Base-by-base conservation (phyloP, 1,139 yeast genomes). In the Geotrichum fermentans region DNA sequence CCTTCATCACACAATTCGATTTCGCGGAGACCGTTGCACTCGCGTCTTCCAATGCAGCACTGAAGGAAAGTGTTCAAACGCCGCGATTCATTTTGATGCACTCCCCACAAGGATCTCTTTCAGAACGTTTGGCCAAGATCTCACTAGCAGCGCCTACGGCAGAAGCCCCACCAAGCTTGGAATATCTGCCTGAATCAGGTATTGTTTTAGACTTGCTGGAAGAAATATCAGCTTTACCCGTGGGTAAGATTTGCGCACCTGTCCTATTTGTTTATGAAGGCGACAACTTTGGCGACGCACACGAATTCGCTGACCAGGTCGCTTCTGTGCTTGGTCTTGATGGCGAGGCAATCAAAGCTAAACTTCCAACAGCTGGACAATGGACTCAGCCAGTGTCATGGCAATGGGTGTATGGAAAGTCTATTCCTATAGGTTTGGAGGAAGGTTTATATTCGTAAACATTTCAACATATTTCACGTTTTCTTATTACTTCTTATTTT, bases 401-500 rank as follows among this genome's bases (percentile, higher is more conserved):
- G 97, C 65, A 67, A 11, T 89, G 95, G 3, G 84, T 83, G 0
- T 90, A 90, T 61, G 97, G 97, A 1, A 80, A 77, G 55, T 79
- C 80, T 0, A 69, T 80, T 2, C 89, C 94, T 0, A 56, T 72
- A 32, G 82, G 94, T 0, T 67, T 83, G 60, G 95, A 87, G 61
- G 83, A 82, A 47, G 96, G 96, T 0, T 64, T 86, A 29, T 86
- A 79, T 60, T 82, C 86, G 35, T 85, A 60, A 63, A n/a, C n/a
- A n/a, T n/a, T n/a, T n/a, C n/a, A n/a, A n/a, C n/a, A n/a, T n/a
- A n/a, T n/a, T n/a, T n/a, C n/a, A n/a, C n/a, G n/a, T n/a, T n/a
- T n/a, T n/a, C n/a, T n/a, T n/a, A n/a, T n/a, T n/a, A n/a, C n/a
- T n/a, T n/a, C n/a, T n/a, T n/a, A n/a, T n/a, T n/a, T n/a, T n/a